Percentiles rank a stretch among this genome's conserved stretches.
Evolutionary conservation across 495 filamentous ascomycete genomes (phyloP).

Genomic region (Eremomyces bilateralis): DNA sequence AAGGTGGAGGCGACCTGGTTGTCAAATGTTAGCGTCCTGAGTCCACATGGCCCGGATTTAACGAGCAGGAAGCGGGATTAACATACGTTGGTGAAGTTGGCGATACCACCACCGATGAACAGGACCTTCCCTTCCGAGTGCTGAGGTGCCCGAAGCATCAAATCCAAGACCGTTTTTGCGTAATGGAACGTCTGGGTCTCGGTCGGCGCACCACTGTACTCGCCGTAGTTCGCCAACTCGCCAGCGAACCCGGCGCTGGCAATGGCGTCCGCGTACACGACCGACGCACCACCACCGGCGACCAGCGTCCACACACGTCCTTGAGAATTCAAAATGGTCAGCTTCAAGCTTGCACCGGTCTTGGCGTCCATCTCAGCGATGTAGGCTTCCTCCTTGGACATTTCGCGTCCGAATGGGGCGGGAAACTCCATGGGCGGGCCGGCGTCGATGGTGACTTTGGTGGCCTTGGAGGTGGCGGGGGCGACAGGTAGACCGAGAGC

Average conservation of each 20-base stretch:
- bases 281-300: constrained; percentile 96
- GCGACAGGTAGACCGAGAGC: constrained; percentile 53
- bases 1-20: constrained; percentile 77
- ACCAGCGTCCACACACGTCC: constrained; percentile 97
- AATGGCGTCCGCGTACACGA: constrained; percentile 98
- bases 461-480: constrained; percentile 29
- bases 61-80: neutral
- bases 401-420: constrained; percentile 92
- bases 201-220: constrained; percentile 96
- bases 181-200: constrained; percentile 99
- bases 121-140: constrained; percentile 87
- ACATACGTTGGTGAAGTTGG: constrained; percentile 84
- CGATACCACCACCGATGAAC: constrained; percentile 99
- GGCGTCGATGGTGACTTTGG: constrained; percentile 82
- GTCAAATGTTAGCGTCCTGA: neutral
- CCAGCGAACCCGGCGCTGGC: constrained; percentile 86
- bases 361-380: constrained; percentile 97
- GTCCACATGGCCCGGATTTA: neutral
- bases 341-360: constrained; percentile 95
- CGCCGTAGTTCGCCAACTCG: constrained; percentile 97
- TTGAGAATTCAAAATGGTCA: constrained; percentile 78
- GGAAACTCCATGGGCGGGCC: constrained; percentile 98
- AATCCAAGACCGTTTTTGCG: constrained; percentile 83
- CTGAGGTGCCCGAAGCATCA: constrained; percentile 84
- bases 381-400: constrained; percentile 96